Evolutionary conservation across 83 land plant species (phyloP), one percentile per base, ranked within the genome.

Genomic region (Picea engelmannii): DNA sequence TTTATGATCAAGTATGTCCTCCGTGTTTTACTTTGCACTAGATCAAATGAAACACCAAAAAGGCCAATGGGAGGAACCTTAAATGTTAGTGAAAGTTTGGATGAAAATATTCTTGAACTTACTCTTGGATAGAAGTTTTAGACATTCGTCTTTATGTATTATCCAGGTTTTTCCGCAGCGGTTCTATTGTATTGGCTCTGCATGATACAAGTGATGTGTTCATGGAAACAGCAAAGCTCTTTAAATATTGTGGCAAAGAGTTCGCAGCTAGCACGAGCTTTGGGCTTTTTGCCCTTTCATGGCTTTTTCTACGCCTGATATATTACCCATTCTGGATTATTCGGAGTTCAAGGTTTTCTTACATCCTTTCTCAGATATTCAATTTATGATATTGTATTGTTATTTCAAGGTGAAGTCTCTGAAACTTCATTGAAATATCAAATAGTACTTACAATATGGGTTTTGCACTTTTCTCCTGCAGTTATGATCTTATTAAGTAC

Each of bases 171-270:
- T 88, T 93, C 68, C 92, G 96, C 17, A 90, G 91, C 20, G 99
- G 99, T 2, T 86, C 95, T 10, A 81, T 95, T 58, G 76, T 93
- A 47, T 93, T 97, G 65, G 96, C 96, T 55, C 74, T 95, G 35
- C 99, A 97, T 86, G 99, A 97, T 89, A 93, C 94, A 73, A 93
- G 96, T 86, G 99, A 97, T 84, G 93, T 97, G 1, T 94, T 97
- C n/a, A 65, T 97, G 85, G 99, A 97, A 90, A 89, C 90, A 47
- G 98, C 95, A 10, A 97, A 97, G 83, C 76, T 97, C 68, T 91
- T 87, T 65, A 97, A 95, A 84, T 97, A 97, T 81, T 81, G 89
- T 42, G 96, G 89, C 80, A 87, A 84, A 15, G 98, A 91, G 80
- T 66, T 90, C 42, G 93, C 81, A 61, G 97, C 99, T 25, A 90